Base-by-base conservation (phyloP, 371 early-diverging fungal genomes). In the Mortierella sp. region DNA sequence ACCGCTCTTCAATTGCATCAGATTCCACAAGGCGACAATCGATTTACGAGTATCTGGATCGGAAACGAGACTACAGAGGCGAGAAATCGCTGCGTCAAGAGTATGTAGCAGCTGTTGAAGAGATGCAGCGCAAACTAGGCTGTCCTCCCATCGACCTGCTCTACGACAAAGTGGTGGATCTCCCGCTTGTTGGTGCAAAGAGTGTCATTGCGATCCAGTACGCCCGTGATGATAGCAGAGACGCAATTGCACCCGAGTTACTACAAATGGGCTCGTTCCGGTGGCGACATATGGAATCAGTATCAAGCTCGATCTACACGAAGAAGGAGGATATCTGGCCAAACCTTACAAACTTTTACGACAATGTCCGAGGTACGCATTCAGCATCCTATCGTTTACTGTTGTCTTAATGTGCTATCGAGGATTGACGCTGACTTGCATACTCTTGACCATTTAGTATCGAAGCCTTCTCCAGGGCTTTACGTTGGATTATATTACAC, bases 401-500 rank as follows among this genome's bases (percentile, higher is more conserved):
- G n/a, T n/a, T n/a, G n/a, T n/a, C n/a, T n/a, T n/a, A n/a, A n/a
- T n/a, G n/a, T n/a, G n/a, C n/a, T n/a, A n/a, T n/a, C n/a, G n/a
- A n/a, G n/a, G n/a, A n/a, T n/a, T n/a, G n/a, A n/a, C n/a, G 34
- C 34, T 34, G 34, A 34, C 10, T 7, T 34, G 4, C 34, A 10
- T 4, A 4, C 10, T 10, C 34, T 34, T 34, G n/a, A n/a, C 5
- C 14, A 12, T 27, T 31, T 57, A 76, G 76, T 68, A 57, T 54
- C 81, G n/a, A 63, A 64, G n/a, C 70, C 73, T 22, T 70, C 80
- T 0, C 61, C 78, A 27, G 82, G 82, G 4, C 71, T 81, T 14
- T 81, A 81, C 47, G 47, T 81, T 21, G 80, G 80, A 24, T 52
- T 81, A 8, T 74, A 79, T 39, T 78, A 81, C 45, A 71, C 80